Conservation (phyloP, 495 filamentous ascomycete genomes). For the Melanomma pulvis-pyrius region DNA sequence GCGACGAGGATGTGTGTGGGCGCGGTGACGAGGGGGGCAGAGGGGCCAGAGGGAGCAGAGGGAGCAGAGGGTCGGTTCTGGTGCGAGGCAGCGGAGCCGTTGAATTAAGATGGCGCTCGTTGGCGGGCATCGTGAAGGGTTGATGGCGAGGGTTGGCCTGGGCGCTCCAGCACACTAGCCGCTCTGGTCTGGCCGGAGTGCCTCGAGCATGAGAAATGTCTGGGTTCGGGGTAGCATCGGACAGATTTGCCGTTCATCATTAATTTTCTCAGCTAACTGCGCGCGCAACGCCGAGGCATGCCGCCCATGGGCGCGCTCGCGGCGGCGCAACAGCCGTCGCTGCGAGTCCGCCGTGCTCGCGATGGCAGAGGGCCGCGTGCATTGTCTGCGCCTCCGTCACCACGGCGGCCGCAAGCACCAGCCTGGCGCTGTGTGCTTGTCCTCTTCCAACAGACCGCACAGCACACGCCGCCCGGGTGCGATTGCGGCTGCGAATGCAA, state of each 20-base stretch:
- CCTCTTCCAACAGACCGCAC: background rate
- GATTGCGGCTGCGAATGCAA: conserved; percentile 7
- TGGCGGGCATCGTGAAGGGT: conserved; percentile 4
- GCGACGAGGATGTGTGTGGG: background rate
- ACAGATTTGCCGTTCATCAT: conserved; percentile 17
- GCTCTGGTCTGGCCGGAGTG: too few relatives aligned
- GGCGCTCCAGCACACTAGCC: background rate
- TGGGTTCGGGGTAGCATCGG: conserved; percentile 32
- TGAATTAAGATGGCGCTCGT: background rate
- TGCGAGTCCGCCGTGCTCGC: background rate
- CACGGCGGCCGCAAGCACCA: background rate
- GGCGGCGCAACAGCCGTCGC: background rate
- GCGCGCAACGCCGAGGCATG: conserved; percentile 5
- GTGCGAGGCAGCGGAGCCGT: background rate
- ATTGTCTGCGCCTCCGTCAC: background rate
- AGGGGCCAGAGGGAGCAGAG: background rate
- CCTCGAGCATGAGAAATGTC: too few relatives aligned
- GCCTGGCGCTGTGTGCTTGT: background rate
- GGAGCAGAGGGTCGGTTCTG: background rate
- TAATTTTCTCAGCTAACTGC: conserved; percentile 26
- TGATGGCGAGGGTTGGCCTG: conserved; percentile 11
- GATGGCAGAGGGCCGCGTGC: too few relatives aligned
- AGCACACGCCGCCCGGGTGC: background rate
- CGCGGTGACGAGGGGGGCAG: background rate
- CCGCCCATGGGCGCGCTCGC: background rate